These are phyloP conservation scores for Aspergillus ibericus DNA, from an alignment of 2,329 filamentous ascomycete species.

Conservation along the genomic window DNA sequence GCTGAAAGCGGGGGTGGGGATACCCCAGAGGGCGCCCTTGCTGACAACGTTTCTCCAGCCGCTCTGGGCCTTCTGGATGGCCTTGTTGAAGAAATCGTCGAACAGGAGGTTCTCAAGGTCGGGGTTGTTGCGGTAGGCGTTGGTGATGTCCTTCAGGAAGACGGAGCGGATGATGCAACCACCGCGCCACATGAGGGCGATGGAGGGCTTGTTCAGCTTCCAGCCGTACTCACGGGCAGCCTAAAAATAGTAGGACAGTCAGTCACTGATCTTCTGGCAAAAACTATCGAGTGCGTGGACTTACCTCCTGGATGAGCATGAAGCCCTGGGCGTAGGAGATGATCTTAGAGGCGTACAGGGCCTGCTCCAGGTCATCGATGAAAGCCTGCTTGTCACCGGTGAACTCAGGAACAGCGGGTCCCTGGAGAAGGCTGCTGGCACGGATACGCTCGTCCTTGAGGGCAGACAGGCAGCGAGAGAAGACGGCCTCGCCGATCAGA, in stretches of 20 bases:
- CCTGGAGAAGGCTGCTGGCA: constrained; percentile 75
- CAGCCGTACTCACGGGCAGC: constrained; percentile 93
- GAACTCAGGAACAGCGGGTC: constrained; percentile 72
- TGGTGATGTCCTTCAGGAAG: constrained; percentile 99
- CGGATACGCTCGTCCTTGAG: constrained; percentile 90
- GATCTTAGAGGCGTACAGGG: constrained; percentile 98
- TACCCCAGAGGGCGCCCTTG: constrained; percentile 90
- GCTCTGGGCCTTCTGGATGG: constrained; percentile 92
- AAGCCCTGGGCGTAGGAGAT: constrained; percentile 99
- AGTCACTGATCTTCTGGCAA: not conserved
- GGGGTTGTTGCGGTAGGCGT: constrained; percentile 89
- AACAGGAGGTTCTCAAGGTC: constrained; percentile 98
- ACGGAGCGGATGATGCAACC: constrained; percentile 99
- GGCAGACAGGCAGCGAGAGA: constrained; percentile 88
- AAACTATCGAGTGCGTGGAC: constrained; percentile 28
- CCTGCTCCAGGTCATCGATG: constrained; percentile 97
- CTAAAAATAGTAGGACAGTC: constrained; percentile 46
- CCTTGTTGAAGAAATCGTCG: constrained; percentile 99
- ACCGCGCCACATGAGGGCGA: constrained; percentile 99
- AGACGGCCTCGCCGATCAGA: constrained; percentile 94
- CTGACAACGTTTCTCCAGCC: constrained; percentile 90
- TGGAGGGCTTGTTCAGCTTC: constrained; percentile 99
- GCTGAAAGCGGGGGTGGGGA: constrained; percentile 94
- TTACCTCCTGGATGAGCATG: constrained; percentile 98
- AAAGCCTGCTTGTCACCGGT: constrained; percentile 89